Evolutionary conservation across 164 flowering plant genomes (phyloP).

Genomic region (Vitis cinerea): DNA sequence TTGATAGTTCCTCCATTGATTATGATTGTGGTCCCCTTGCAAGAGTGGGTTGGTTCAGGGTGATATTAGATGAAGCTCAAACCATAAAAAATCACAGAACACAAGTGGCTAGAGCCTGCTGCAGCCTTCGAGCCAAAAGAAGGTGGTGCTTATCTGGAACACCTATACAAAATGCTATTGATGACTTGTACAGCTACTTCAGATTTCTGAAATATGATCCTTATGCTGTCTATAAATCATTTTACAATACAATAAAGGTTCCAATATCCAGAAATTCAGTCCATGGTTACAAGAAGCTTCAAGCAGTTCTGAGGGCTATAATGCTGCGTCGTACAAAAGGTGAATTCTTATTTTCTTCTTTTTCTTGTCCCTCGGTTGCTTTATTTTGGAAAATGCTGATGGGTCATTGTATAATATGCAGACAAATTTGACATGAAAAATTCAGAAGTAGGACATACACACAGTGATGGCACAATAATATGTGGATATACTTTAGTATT

Average conservation of each 20-base stretch:
- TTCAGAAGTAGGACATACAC: too few relatives aligned
- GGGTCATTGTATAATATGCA: too few relatives aligned
- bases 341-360: constrained; percentile 11
- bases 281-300: constrained; percentile 90
- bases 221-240: constrained; percentile 64
- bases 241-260: constrained; percentile 52
- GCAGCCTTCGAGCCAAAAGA: constrained; percentile 89
- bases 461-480: too few relatives aligned
- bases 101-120: constrained; percentile 94
- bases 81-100: constrained; percentile 96
- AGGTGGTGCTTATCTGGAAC: constrained; percentile 99
- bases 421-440: too few relatives aligned
- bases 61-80: constrained; percentile 96
- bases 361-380: background rate
- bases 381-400: too few relatives aligned
- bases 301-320: constrained; percentile 74
- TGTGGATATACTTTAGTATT: too few relatives aligned
- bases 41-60: constrained; percentile 83
- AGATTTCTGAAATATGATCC: constrained; percentile 90
- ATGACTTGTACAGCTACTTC: constrained; percentile 97
- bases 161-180: constrained; percentile 92
- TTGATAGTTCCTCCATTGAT: constrained; percentile 46
- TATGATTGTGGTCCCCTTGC: constrained; percentile 71
- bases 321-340: constrained; percentile 99
- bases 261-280: constrained; percentile 70